Evolutionary conservation across 306 rosid species (phyloP), one percentile per base, ranked within the genome.

Genomic region (Spatholobus suberectus): DNA sequence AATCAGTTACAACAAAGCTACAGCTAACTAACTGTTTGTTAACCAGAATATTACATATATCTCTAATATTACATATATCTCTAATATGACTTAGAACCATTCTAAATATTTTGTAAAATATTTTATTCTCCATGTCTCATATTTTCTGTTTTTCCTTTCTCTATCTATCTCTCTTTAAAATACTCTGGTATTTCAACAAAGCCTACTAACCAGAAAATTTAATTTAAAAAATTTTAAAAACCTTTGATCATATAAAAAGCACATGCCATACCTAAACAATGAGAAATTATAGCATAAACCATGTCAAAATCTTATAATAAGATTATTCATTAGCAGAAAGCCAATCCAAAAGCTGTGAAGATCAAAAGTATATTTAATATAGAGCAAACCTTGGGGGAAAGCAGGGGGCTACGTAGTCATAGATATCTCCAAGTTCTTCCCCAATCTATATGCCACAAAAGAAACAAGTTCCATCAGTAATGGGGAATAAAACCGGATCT

Each of bases 391-490:
- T 96, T 73, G 99, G 99, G 84, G 98, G 98, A 66, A 96, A 96
- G 87, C 98, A 96, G 73, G 98, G 99, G 29, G 99, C 99, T 21
- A 93, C 96, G 40, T 90, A 89, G 68, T 96, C 99, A 47, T 92
- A 96, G 77, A 96, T 85, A 86, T 94, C 97, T 76, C 97, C 99
- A 81, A 96, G 99, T 84, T 96, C 99, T 80, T 89, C 98, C 65
- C 96, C 98, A 76, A 96, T 93, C 99, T 96, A 81, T 73, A 84
- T 65, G 76, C 75, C 87, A 38, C 62, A 83, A 73, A 80, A 59
- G 67, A 52, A 75, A 86, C 69, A 77, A 80, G 17, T 69, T 84
- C 72, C 73, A 81, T 81, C 62, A 86, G 66, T 61, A 29, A 77
- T 71, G 27, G 17, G 23, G 43, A 70, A 32, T 15, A 75, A 83